Conservation (phyloP, 2,329 filamentous ascomycete genomes). For the Scytalidium lignicola region DNA sequence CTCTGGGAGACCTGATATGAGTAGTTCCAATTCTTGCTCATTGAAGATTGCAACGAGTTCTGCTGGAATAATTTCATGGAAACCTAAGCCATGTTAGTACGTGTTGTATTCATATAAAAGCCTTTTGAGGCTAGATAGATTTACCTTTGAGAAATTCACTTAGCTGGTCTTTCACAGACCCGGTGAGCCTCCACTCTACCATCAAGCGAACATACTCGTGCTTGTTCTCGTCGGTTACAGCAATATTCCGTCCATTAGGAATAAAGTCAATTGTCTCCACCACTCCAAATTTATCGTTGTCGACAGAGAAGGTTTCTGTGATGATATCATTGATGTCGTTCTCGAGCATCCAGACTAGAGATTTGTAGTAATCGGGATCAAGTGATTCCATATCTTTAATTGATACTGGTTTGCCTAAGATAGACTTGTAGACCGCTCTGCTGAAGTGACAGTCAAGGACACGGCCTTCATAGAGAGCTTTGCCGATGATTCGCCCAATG, state of each 20-base stretch:
- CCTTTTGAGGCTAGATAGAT: conserved; percentile 16
- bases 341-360: conserved; percentile 94
- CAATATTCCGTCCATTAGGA: conserved; percentile 81
- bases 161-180: conserved; percentile 90
- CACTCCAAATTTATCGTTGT: conserved; percentile 90
- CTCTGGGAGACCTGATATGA: conserved; percentile 94
- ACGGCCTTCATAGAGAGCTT: conserved; percentile 92
- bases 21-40: conserved; percentile 91
- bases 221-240: conserved; percentile 97
- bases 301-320: conserved; percentile 90
- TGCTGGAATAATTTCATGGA: conserved; percentile 96
- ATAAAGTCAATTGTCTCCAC: conserved; percentile 82
- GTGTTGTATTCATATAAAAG: background rate
- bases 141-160: conserved; percentile 83
- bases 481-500: conserved; percentile 96
- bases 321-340: conserved; percentile 99
- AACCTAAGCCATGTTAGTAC: conserved; percentile 51
- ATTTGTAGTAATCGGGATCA: conserved; percentile 98
- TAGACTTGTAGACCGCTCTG: conserved; percentile 95
- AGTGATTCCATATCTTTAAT: conserved; percentile 99
- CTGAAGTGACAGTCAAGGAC: conserved; percentile 98
- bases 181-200: conserved; percentile 87
- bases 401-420: conserved; percentile 88
- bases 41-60: conserved; percentile 97
- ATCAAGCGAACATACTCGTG: conserved; percentile 93